Evolutionary conservation across 345 rosid species (phyloP).

Genomic region (Eutrema yunnanense): DNA sequence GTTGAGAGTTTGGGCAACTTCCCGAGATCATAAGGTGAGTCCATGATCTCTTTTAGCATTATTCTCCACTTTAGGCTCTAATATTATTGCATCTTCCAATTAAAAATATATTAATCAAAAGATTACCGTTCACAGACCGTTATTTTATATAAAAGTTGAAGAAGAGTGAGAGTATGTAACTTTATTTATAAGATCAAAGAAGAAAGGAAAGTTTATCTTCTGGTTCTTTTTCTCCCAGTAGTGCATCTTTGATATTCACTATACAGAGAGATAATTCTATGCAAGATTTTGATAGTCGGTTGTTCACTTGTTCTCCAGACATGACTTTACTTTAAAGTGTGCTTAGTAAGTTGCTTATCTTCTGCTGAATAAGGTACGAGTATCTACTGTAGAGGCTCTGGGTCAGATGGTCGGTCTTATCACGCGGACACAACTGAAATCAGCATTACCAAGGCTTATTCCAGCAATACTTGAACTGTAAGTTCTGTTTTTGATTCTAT

Average conservation of each 20-base stretch:
- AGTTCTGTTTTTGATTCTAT: slow-evolving; percentile 30
- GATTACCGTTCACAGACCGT: neutral
- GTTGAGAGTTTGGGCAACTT: slow-evolving; percentile 86
- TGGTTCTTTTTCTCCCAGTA: neutral
- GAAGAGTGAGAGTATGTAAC: neutral
- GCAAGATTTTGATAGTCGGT: neutral
- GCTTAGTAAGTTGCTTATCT: slow-evolving; percentile 16
- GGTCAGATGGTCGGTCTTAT: slow-evolving; percentile 98
- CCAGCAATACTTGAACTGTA: slow-evolving; percentile 89
- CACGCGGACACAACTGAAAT: slow-evolving; percentile 71
- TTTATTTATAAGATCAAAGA: neutral
- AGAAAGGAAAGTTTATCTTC: slow-evolving; percentile 1
- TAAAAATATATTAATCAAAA: neutral
- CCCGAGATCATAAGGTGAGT: slow-evolving; percentile 84
- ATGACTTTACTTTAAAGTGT: neutral
- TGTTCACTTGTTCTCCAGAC: slow-evolving; percentile 4
- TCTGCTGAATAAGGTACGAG: slow-evolving; percentile 61
- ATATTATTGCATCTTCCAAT: neutral
- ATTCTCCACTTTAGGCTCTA: neutral
- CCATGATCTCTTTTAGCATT: slow-evolving; percentile 2
- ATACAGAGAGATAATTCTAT: neutral
- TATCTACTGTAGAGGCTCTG: slow-evolving; percentile 85
- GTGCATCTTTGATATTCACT: slow-evolving; percentile 5
- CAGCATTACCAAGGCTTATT: slow-evolving; percentile 87
- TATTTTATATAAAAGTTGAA: neutral